Base-by-base conservation (phyloP, 192 early-diverging fungal genomes). In the Entomortierella parvispora region DNA sequence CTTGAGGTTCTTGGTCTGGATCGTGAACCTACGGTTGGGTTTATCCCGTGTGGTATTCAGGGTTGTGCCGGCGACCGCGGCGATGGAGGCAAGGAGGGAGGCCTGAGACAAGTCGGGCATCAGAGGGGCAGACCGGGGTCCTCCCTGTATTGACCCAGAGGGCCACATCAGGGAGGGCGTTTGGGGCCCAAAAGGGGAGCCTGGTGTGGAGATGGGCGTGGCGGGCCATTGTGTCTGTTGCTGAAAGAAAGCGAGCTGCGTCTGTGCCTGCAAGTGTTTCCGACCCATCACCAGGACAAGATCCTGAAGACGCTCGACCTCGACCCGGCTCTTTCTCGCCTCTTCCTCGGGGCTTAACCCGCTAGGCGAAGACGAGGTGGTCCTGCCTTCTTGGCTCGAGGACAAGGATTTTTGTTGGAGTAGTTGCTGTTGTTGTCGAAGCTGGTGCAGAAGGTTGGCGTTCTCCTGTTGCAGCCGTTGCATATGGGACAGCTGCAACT, bases 201-300 rank as follows among this genome's bases (percentile, higher is more conserved):
- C 18, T 12, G 15, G 15, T 6, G 47, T 23, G 47, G 15, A 23
- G 22, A 49, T 17, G 6, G 37, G 37, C 37, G 37, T 9, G 37
- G 37, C 5, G 7, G 62, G 61, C n/a, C 58, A 53, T 31, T 58
- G 61, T 31, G 65, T 40, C 55, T 77, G 65, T 32, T 76, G 72
- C 25, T 77, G 74, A 18, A 64, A 54, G 29, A 77, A 77, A 3
- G 52, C 14, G 11, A 77, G 65, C 33, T 77, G 74, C 14, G 74
- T 58, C 42, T 77, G 74, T 46, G 68, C 48, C 32, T 77, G 74
- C 11, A 64, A 55, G 52, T 77, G 74, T 28, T 60, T 50, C 26
- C 58, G 68, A 22, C 74, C 49, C 74, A 77, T 77, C 37, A 53
- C 52, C n/a, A 77, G 55, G 11, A 77, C 74, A 25, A 68, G n/a